A percentile compares a stretch with the other conserved stretches of the same genome.
These are phyloP conservation scores for Mycosphaerella arachidis DNA, from an alignment of 2,329 filamentous ascomycete species.

Conservation along the genomic window DNA sequence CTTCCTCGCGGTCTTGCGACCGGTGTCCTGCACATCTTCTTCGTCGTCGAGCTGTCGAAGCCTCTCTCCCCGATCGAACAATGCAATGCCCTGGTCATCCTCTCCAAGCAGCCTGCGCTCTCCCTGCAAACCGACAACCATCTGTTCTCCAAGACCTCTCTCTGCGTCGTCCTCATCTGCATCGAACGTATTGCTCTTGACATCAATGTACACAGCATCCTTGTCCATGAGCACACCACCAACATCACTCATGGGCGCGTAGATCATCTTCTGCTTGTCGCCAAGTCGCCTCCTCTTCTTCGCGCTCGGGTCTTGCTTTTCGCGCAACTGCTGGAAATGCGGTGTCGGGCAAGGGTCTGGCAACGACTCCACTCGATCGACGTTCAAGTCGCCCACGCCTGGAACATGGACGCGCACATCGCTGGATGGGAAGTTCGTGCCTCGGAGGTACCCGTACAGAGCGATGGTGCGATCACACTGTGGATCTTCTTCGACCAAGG, in stretches of 20 bases:
- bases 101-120: conserved; percentile 78
- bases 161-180: conserved; percentile 61
- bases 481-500: conserved; percentile 78
- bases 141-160: conserved; percentile 87
- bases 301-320: conserved; percentile 73
- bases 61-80: conserved; percentile 74
- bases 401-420: conserved; percentile 88
- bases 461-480: conserved; percentile 90
- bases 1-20: conserved; percentile 42
- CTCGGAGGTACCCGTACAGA: conserved; percentile 86
- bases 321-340: conserved; percentile 78
- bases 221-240: conserved; percentile 94
- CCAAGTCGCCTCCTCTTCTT: conserved; percentile 74
- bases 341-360: conserved; percentile 96
- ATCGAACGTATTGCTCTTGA: conserved; percentile 68
- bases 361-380: conserved; percentile 76
- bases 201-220: conserved; percentile 86
- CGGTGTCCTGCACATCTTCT: conserved; percentile 40
- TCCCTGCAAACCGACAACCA: conserved; percentile 84
- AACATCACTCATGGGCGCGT: conserved; percentile 97
- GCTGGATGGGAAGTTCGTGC: conserved; percentile 85
- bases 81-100: conserved; percentile 72
- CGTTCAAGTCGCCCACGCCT: conserved; percentile 81
- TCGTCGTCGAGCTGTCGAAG: conserved; percentile 54
- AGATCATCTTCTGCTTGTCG: conserved; percentile 93